Base-by-base conservation (phyloP, 352 stramenopile genomes). In the Ophiocytium majus region DNA sequence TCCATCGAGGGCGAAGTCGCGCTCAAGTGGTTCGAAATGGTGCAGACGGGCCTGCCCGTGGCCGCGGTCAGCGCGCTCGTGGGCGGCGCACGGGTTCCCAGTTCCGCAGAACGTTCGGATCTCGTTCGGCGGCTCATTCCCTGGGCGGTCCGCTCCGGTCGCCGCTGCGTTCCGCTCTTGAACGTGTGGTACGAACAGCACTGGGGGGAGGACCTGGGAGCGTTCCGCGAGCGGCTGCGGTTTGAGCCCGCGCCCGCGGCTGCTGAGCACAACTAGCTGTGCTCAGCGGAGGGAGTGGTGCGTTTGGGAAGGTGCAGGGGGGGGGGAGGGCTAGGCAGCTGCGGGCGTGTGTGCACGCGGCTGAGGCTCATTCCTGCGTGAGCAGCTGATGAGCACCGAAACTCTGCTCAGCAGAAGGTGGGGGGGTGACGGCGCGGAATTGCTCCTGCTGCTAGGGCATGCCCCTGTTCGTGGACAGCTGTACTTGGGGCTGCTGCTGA, bases 21-120 rank as follows among this genome's bases (percentile, higher is more conserved):
- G 33, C 92, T 99, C 64, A 99, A 99, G 89, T 98, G 95, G 91
- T 93, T 99, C 43, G 97, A 99, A 90, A 91, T 99, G 81, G 93
- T 96, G 76, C 96, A 99, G 89, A 98, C 95, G 0, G 93, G 94
- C 37, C 90, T 99, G 75, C 97, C 97, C 0, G 92, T 99, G 50
- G 94, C 93, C 50, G 94, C 96, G n/a, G 89, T 99, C 33, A 95
- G 93, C 19, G 93, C 92, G 43, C 94, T 98, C 43, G 92, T 98
- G 0, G 96, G 95, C 0, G 92, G 93, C 35, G 35, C 34, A 9
- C 86, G 57, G 66, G 34, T 63, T n/a, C 64, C 33, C 14, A 23
- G 33, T 43, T n/a, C n/a, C n/a, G 84, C 37, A 19, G 82, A 75
- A 28, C 92, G 92, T 57, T 86, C 92, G 23, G 86, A 94, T 31